phyloP scores from a whole-genome alignment of 129 eudicot species.

The Artemisia argyi region DNA sequence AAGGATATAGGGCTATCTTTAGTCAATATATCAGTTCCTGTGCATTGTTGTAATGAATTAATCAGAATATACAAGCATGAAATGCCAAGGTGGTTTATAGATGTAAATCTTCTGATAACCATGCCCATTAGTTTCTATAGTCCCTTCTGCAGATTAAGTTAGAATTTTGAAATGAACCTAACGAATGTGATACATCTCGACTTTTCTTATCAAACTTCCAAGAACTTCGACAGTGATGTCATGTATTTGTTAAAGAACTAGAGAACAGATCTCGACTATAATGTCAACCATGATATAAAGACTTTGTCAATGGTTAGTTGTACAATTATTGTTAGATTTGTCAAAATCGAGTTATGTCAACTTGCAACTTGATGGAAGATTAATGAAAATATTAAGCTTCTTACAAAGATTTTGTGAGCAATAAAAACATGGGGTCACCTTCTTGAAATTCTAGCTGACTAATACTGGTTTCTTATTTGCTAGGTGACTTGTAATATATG shows the following conservation, averaged over 20 bases:
- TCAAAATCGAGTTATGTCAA: background rate
- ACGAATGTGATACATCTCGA: background rate
- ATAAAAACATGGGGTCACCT: too few species aligned
- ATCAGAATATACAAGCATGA: background rate
- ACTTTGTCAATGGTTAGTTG: too few species aligned
- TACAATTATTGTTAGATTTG: background rate
- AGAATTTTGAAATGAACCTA: background rate
- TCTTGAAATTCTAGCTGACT: background rate
- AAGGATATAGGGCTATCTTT: background rate
- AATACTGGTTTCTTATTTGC: background rate
- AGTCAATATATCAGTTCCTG: conserved; percentile 4
- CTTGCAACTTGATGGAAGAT: background rate
- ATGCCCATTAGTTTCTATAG: background rate
- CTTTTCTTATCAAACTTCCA: background rate
- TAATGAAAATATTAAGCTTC: too few species aligned
- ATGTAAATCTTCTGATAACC: background rate
- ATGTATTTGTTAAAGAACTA: background rate
- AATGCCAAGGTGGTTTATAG: background rate
- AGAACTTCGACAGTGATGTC: too few species aligned
- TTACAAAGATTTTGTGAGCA: background rate
- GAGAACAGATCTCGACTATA: background rate
- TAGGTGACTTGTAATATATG: background rate
- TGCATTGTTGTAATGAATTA: background rate
- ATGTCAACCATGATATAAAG: too few species aligned
- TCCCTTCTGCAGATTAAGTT: too few species aligned